Evolutionary conservation across 1,284 basidiomycete species (phyloP), one percentile per base, ranked within the genome.

Genomic region (Coniferiporia sulphurascens): DNA sequence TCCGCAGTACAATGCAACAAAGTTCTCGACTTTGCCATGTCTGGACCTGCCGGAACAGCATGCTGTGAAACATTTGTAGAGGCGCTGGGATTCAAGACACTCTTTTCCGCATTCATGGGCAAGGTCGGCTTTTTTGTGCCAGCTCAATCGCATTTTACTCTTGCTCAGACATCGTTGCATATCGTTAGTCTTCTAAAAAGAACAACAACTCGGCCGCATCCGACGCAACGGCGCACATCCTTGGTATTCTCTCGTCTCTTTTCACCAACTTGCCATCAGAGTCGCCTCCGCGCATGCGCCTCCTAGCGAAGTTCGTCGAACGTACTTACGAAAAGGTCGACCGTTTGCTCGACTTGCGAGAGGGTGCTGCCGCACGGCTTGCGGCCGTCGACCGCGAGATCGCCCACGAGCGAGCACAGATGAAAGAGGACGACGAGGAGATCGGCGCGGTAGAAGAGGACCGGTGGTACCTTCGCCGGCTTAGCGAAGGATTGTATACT

Each of bases 301-400:
- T 99, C 13, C 76, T 99, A 4, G 80, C 93, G 17, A 99, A 99
- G 71, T 98, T 99, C 68, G 92, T 98, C 8, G 93, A 98, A 71
- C 80, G 77, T 38, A 83, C 87, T 51, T 99, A 97, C 67, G 93
- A 95, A 68, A 98, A 98, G 70, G 82, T 92, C 0, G 97, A 99
- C 70, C 89, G 95, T 65, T 75, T 99, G 22, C 73, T 98, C 13
- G 95, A 98, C 69, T 82, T 96, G 60, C 78, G 95, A 38, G 92
- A 93, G 63, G 77, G 77, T 38, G 85, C 91, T 4, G 76, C 78
- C 15, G 71, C 70, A 9, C 78, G 90, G 7, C 74, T 95, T 48
- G 80, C 73, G 57, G 71, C 69, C 1, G 80, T 84, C 0, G 86
- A 93, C 38, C 72, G 72, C 51, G 84, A 87, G 52, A 86, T 93